Percentiles rank a stretch among this genome's conserved stretches.
Evolutionary conservation across 768 basidiomycete species (phyloP).

Genomic region (Mycena pura): DNA sequence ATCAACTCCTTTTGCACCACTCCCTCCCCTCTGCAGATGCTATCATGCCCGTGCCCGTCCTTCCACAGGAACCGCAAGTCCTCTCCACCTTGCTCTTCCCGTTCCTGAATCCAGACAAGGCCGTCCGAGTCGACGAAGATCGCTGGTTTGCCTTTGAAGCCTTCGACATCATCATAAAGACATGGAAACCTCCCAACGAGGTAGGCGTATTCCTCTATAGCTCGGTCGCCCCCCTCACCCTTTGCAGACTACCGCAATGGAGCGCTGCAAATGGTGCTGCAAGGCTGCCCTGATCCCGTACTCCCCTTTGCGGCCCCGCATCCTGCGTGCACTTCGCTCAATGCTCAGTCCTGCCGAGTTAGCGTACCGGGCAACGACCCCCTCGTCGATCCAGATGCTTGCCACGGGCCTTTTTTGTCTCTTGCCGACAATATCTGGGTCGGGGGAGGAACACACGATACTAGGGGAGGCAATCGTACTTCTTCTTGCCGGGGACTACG

Average conservation of each 20-base stretch:
- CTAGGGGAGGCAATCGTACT: slow-evolving; percentile 41
- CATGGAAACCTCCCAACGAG: slow-evolving; percentile 65
- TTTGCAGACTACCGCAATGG: slow-evolving; percentile 51
- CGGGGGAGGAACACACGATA: slow-evolving; percentile 41
- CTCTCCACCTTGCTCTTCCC: slow-evolving; percentile 64
- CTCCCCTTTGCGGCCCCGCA: slow-evolving; percentile 51
- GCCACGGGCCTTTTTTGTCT: slow-evolving; percentile 59
- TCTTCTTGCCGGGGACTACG: slow-evolving; percentile 24
- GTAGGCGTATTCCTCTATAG: slow-evolving; percentile 42
- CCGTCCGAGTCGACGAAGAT: slow-evolving; percentile 54
- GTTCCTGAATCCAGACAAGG: slow-evolving; percentile 50
- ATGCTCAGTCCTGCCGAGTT: slow-evolving; percentile 52
- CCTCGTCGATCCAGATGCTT: slow-evolving; percentile 57
- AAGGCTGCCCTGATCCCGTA: slow-evolving; percentile 57
- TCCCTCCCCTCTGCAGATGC: slow-evolving; percentile 41
- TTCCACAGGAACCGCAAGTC: slow-evolving; percentile 67
- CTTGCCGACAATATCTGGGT: slow-evolving; percentile 49
- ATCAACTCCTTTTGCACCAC: slow-evolving; percentile 54
- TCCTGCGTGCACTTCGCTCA: slow-evolving; percentile 56
- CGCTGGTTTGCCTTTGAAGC: slow-evolving; percentile 61
- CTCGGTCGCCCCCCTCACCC: slow-evolving; percentile 3
- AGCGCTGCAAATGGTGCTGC: slow-evolving; percentile 76
- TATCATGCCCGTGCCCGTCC: slow-evolving; percentile 33
- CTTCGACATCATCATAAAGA: slow-evolving; percentile 63
- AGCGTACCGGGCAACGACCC: slow-evolving; percentile 48